These are phyloP conservation scores for Diutina pseudorugosa DNA, from an alignment of 1,139 yeast species.

Conservation along the genomic window DNA sequence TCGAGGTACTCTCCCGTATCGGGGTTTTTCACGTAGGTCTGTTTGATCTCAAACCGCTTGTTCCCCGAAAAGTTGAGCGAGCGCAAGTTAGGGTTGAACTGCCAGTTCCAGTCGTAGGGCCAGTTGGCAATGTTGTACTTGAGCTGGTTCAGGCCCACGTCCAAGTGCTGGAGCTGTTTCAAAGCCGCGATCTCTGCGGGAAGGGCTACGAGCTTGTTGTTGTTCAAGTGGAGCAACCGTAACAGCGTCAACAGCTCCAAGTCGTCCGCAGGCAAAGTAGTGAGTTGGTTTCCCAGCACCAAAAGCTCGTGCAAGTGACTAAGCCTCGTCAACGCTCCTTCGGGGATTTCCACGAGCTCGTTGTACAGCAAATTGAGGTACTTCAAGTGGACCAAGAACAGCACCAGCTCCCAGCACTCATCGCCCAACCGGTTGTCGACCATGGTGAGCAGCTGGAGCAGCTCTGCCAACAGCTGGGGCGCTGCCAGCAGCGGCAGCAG, in stretches of 20 bases:
- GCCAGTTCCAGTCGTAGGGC: slow-evolving; percentile 99
- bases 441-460: slow-evolving; percentile 46
- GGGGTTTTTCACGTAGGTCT: slow-evolving; percentile 37
- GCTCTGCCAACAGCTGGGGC: slow-evolving; percentile 28
- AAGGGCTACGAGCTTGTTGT: slow-evolving; percentile 73
- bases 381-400: slow-evolving; percentile 47
- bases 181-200: slow-evolving; percentile 84
- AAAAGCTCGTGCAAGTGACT: slow-evolving; percentile 53
- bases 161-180: slow-evolving; percentile 53
- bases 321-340: slow-evolving; percentile 53
- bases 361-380: slow-evolving; percentile 73
- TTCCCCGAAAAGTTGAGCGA: slow-evolving; percentile 89
- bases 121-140: slow-evolving; percentile 88
- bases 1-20: slow-evolving; percentile 47
- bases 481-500: background rate
- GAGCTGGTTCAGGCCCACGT: slow-evolving; percentile 84
- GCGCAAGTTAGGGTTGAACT: slow-evolving; percentile 61
- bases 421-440: slow-evolving; percentile 76
- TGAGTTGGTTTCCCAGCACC: slow-evolving; percentile 72
- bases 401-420: slow-evolving; percentile 60
- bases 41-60: slow-evolving; percentile 77
- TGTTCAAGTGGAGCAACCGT: slow-evolving; percentile 57
- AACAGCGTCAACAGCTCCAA: slow-evolving; percentile 50
- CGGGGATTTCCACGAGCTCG: slow-evolving; percentile 70
- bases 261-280: slow-evolving; percentile 78